Base-by-base conservation (phyloP, 805 yeast species). In the Candida orba region DNA sequence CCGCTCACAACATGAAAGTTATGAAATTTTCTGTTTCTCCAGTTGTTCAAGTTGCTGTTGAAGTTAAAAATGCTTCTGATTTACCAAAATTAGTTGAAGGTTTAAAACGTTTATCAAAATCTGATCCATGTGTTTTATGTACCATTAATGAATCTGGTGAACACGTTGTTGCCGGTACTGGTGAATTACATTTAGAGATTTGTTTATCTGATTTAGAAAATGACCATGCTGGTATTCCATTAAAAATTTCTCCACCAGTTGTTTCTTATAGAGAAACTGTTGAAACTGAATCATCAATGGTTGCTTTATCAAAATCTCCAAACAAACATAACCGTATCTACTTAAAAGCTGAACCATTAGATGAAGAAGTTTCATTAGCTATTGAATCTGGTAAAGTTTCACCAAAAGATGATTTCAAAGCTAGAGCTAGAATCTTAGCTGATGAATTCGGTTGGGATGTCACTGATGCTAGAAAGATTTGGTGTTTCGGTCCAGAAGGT, bases 401-500 rank as follows among this genome's bases (percentile, higher is more conserved):
- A 75, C 86, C 98, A 71, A 84, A 91, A 76, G 98, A 91, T 66
- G 99, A 91, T 79, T 79, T 91, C 87, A 91, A 91, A 83, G 85
- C 87, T 64, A 90, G 99, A 81, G 99, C 98, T 63, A 90, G 98
- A 84, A 65, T 87, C 69, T 79, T 91, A 81, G 98, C 98, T 69
- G 98, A 91, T 72, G 96, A 93, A 72, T 93, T 73, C 84, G 96
- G 91, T 62, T 91, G 99, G 99, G 98, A 91, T 71, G 97, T 93
- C 70, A 81, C 96, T 62, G 99, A 91, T 69, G 99, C 97, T 76
- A 90, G 99, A 85, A 91, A 93, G 93, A 93, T 91, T 69, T 91
- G 99, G 99, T 88, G 96, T 85, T 91, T 91, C 89, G 99, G 99
- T 79, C 98, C 99, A 71, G 99, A 91, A 69, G 97, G 97, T 75